Conservation (phyloP, 1,139 yeast species). For the Pichia sp. region DNA sequence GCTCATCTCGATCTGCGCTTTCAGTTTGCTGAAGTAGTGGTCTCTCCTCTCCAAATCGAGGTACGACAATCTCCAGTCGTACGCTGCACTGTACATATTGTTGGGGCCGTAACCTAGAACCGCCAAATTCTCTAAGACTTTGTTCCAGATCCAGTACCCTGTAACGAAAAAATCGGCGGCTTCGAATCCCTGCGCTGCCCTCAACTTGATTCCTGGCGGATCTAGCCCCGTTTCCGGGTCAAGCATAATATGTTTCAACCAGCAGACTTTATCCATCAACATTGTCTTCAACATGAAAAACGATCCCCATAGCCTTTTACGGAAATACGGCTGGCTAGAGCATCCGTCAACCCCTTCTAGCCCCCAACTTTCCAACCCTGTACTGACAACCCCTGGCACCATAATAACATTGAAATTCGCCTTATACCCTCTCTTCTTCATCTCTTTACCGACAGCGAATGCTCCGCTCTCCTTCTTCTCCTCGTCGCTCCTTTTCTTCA, state of each 20-base stretch:
- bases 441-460: slow-evolving; percentile 77
- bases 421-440: slow-evolving; percentile 42
- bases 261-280: slow-evolving; percentile 86
- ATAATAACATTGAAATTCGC: slow-evolving; percentile 74
- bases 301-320: slow-evolving; percentile 94
- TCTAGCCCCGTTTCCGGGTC: slow-evolving; percentile 90
- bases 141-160: slow-evolving; percentile 99
- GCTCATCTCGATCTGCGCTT: slow-evolving; percentile 59
- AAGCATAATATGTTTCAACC: slow-evolving; percentile 85
- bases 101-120: slow-evolving; percentile 92
- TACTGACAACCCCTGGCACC: slow-evolving; percentile 95
- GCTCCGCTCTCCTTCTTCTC: slow-evolving; percentile 56
- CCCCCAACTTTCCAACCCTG: slow-evolving; percentile 95
- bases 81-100: slow-evolving; percentile 83
- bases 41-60: slow-evolving; percentile 83
- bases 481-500: slow-evolving; percentile 42
- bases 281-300: slow-evolving; percentile 90
- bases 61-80: slow-evolving; percentile 93
- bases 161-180: slow-evolving; percentile 95
- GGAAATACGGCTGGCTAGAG: slow-evolving; percentile 74
- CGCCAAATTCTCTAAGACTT: slow-evolving; percentile 83
- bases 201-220: slow-evolving; percentile 68
- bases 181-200: slow-evolving; percentile 96
- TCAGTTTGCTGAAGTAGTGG: slow-evolving; percentile 71
- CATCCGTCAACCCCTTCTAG: slow-evolving; percentile 57